Conservation (phyloP, 352 stramenopile genomes). For the Phytopythium vexans region DNA sequence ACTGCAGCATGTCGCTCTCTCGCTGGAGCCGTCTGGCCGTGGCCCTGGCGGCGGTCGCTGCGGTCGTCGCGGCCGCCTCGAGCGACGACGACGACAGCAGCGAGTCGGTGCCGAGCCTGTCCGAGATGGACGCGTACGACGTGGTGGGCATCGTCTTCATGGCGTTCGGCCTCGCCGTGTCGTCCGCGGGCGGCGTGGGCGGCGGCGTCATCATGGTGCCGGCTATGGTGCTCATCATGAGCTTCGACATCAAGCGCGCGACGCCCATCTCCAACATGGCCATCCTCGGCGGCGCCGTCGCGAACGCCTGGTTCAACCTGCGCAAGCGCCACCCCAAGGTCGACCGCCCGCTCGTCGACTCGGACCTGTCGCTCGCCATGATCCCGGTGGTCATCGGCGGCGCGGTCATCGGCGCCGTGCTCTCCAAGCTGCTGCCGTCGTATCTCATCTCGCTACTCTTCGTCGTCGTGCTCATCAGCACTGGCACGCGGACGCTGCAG, state of each 20-base stretch:
- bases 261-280: slow-evolving; percentile 59
- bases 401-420: slow-evolving; percentile 50
- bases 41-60: slow-evolving; percentile 2
- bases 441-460: slow-evolving; percentile 63
- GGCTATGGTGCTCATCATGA: slow-evolving; percentile 54
- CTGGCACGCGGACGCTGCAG: slow-evolving; percentile 23
- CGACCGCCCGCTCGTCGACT: slow-evolving; percentile 51
- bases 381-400: slow-evolving; percentile 61
- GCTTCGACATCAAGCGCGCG: slow-evolving; percentile 64
- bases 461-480: slow-evolving; percentile 35
- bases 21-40: slow-evolving; percentile 1
- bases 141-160: slow-evolving; percentile 50
- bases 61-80: slow-evolving; percentile 1
- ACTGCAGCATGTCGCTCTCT: too few relatives aligned
- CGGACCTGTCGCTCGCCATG: slow-evolving; percentile 52
- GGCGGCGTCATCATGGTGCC: slow-evolving; percentile 60
- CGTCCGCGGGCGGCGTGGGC: slow-evolving; percentile 46
- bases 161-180: slow-evolving; percentile 37
- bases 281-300: slow-evolving; percentile 58
- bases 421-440: slow-evolving; percentile 58
- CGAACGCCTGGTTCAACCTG: slow-evolving; percentile 63
- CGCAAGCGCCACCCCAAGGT: slow-evolving; percentile 53
- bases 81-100: slow-evolving; percentile 13
- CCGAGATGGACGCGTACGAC: slow-evolving; percentile 38
- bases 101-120: slow-evolving; percentile 16